Conservation (phyloP, 805 yeast genomes). For the Clavispora asparagi region DNA sequence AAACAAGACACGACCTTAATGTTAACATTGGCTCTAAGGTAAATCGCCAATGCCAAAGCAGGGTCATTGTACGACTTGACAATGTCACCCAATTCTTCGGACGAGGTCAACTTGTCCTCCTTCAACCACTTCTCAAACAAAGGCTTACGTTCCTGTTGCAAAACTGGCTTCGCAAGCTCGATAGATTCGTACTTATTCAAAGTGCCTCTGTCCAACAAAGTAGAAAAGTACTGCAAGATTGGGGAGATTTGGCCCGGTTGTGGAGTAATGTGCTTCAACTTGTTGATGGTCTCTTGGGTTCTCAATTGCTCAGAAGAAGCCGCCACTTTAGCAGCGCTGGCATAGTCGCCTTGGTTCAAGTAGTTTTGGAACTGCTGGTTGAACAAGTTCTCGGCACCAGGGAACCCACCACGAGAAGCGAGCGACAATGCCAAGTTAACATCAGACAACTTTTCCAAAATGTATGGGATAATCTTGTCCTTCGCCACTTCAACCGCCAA, state of each 20-base stretch:
- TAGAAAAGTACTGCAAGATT: slow-evolving; percentile 85
- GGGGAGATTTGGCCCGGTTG: slow-evolving; percentile 95
- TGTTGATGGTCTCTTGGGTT: slow-evolving; percentile 90
- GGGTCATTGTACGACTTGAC: slow-evolving; percentile 79
- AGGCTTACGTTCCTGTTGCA: slow-evolving; percentile 92
- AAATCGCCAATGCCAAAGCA: slow-evolving; percentile 84
- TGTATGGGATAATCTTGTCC: slow-evolving; percentile 82
- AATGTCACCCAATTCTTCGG: slow-evolving; percentile 97
- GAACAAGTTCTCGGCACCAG: slow-evolving; percentile 94
- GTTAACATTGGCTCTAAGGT: slow-evolving; percentile 75
- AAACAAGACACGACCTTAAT: slow-evolving; percentile 85
- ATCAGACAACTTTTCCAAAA: slow-evolving; percentile 79
- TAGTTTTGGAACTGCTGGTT: slow-evolving; percentile 85
- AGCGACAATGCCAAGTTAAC: slow-evolving; percentile 80
- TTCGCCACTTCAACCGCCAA: slow-evolving; percentile 85
- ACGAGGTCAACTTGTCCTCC: slow-evolving; percentile 87
- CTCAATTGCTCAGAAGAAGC: slow-evolving; percentile 91
- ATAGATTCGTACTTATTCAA: slow-evolving; percentile 89
- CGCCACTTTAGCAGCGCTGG: slow-evolving; percentile 93
- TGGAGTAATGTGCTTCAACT: slow-evolving; percentile 84
- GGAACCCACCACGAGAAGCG: slow-evolving; percentile 93
- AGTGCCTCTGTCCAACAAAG: slow-evolving; percentile 86
- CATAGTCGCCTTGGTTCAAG: slow-evolving; percentile 79
- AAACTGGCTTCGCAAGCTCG: slow-evolving; percentile 91
- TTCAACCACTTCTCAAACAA: slow-evolving; percentile 93